phyloP scores from a whole-genome alignment of 2,329 filamentous ascomycete species.

The Talaromyces sp. region DNA sequence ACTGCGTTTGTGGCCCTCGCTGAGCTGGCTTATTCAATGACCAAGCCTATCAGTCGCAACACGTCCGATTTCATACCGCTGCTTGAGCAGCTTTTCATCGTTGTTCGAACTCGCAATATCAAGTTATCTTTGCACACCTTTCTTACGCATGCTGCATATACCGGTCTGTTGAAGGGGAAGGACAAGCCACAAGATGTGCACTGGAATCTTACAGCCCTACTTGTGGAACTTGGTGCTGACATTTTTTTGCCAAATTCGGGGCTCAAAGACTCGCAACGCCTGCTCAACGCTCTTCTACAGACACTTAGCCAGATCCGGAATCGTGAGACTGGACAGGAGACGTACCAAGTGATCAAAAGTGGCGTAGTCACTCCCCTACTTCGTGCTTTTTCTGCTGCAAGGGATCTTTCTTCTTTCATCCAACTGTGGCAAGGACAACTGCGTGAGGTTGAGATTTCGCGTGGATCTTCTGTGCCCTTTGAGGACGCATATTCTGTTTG shows the following conservation, averaged over 20 bases:
- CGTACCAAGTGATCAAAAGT: slow-evolving; percentile 30
- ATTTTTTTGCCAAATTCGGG: slow-evolving; percentile 41
- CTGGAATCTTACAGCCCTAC: slow-evolving; percentile 36
- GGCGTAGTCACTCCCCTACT: slow-evolving; percentile 35
- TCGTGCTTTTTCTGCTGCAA: slow-evolving; percentile 33
- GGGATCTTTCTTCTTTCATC: slow-evolving; percentile 35
- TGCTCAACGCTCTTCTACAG: slow-evolving; percentile 31
- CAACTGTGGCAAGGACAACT: slow-evolving; percentile 36
- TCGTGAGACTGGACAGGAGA: slow-evolving; percentile 11
- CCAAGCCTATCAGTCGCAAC: slow-evolving; percentile 23
- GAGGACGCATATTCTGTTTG: slow-evolving; percentile 31
- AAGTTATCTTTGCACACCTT: slow-evolving; percentile 35
- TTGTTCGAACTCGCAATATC: slow-evolving; percentile 33
- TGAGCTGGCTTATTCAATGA: slow-evolving; percentile 32
- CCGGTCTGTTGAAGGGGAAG: slow-evolving; percentile 28
- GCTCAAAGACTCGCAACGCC: slow-evolving; percentile 27
- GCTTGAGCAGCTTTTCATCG: slow-evolving; percentile 33
- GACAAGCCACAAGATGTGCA: slow-evolving; percentile 27
- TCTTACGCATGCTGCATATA: slow-evolving; percentile 35
- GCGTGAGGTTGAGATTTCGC: slow-evolving; percentile 28
- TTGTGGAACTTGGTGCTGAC: slow-evolving; percentile 37
- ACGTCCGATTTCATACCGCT: slow-evolving; percentile 26
- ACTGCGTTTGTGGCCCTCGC: slow-evolving; percentile 40
- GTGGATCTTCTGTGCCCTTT: slow-evolving; percentile 7
- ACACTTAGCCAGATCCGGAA: slow-evolving; percentile 27